These are phyloP conservation scores for Elasticomyces elasticus DNA, from an alignment of 495 filamentous ascomycete genomes.

Conservation along the genomic window DNA sequence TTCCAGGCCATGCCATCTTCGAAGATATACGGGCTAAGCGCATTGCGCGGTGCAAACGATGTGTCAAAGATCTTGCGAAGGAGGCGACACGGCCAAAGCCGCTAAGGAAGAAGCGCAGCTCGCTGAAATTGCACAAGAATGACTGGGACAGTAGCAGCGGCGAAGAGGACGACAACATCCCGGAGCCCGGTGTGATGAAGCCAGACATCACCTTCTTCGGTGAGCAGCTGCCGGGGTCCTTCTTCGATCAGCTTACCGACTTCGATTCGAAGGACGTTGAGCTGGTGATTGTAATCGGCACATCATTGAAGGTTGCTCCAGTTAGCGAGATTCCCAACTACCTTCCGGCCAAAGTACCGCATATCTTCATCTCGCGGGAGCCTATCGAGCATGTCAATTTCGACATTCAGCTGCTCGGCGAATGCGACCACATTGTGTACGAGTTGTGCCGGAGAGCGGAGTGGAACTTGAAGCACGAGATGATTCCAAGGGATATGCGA, in stretches of 20 bases:
- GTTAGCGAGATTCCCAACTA: constrained; percentile 83
- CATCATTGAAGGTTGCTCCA: constrained; percentile 89
- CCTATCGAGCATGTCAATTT: constrained; percentile 84
- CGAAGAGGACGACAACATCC: constrained; percentile 59
- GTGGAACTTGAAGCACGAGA: constrained; percentile 46
- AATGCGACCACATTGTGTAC: constrained; percentile 83
- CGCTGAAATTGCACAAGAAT: constrained; percentile 54
- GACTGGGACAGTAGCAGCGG: constrained; percentile 55
- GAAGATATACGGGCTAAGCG: constrained; percentile 64
- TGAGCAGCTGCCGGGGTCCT: constrained; percentile 73
- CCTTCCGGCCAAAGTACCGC: constrained; percentile 67
- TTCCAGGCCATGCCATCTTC: constrained; percentile 69
- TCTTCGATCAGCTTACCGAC: constrained; percentile 67
- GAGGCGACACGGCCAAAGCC: constrained; percentile 49
- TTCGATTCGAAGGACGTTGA: constrained; percentile 74
- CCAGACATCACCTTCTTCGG: constrained; percentile 98
- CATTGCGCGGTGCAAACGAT: constrained; percentile 54
- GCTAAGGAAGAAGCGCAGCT: constrained; percentile 25
- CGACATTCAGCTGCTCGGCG: constrained; percentile 86
- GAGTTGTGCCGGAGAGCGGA: constrained; percentile 78
- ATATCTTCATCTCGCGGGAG: constrained; percentile 88
- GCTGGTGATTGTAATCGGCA: constrained; percentile 93
- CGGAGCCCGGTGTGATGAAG: constrained; percentile 85
- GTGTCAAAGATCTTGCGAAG: constrained; percentile 40
- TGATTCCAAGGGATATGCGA: constrained; percentile 12